A percentile compares a stretch with the other conserved stretches of the same genome.
These are phyloP conservation scores for Mucor ambiguus DNA, from an alignment of 371 early-diverging fungal genomes.

Conservation along the genomic window DNA sequence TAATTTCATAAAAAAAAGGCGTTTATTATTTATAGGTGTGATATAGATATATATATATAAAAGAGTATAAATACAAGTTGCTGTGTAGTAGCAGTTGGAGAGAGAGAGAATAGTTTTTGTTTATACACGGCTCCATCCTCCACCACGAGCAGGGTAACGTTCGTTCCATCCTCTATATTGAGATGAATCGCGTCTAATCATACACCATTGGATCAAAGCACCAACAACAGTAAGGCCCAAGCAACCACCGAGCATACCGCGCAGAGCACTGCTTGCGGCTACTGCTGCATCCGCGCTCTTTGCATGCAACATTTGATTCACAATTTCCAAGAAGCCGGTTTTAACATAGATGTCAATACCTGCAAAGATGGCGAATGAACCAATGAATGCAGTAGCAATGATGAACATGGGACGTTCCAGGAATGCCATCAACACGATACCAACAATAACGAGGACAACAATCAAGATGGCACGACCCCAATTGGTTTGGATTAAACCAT, in stretches of 20 bases:
- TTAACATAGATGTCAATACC: conserved; percentile 63
- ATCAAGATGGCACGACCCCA: conserved; percentile 63
- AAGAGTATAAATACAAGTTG: conserved; percentile 4
- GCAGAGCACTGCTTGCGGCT: conserved; percentile 41
- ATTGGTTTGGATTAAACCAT: conserved; percentile 50
- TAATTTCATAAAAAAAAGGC: not conserved
- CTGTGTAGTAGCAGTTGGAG: not conserved
- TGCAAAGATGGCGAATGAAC: conserved; percentile 58
- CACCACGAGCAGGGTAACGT: conserved; percentile 31
- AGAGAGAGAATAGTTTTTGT: not conserved
- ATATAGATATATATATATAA: not conserved
- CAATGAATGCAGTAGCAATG: conserved; percentile 56
- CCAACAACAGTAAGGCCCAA: conserved; percentile 55
- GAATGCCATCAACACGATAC: conserved; percentile 54
- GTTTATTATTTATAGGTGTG: not conserved
- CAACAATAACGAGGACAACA: conserved; percentile 47
- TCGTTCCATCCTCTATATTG: conserved; percentile 37
- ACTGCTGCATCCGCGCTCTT: conserved; percentile 19
- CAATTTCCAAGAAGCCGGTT: conserved; percentile 48
- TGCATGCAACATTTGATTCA: conserved; percentile 38
- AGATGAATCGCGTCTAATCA: conserved; percentile 27
- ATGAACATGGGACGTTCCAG: conserved; percentile 56
- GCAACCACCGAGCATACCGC: conserved; percentile 62
- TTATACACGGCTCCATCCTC: conserved; percentile 50
- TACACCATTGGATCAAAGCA: conserved; percentile 51